Conservation (phyloP, 2,329 filamentous ascomycete genomes). For the Arthrobotrys megalospora region DNA sequence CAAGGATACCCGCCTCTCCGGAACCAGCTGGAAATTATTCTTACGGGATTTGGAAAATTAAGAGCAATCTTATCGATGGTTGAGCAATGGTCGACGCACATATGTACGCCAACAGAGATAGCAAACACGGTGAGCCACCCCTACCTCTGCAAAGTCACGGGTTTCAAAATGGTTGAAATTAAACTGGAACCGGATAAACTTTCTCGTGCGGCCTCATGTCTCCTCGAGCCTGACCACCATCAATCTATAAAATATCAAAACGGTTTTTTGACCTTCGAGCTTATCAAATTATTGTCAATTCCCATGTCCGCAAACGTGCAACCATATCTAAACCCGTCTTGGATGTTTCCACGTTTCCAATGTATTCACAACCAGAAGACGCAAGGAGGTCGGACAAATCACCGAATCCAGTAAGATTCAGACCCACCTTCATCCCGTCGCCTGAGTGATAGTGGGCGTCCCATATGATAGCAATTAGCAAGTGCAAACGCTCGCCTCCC, state of each 20-base stretch:
- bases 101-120: constrained; percentile 8
- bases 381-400: constrained; percentile 30
- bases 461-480: constrained; percentile 30
- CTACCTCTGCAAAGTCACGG: constrained; percentile 46
- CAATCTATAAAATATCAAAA: constrained; percentile 17
- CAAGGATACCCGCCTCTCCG: constrained; percentile 18
- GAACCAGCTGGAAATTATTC: constrained; percentile 38
- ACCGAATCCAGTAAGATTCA: constrained; percentile 22
- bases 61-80: constrained; percentile 30
- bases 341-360: constrained; percentile 41
- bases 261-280: not conserved
- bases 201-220: constrained; percentile 8
- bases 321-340: constrained; percentile 7
- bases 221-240: constrained; percentile 13
- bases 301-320: constrained; percentile 34
- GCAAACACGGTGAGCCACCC: constrained; percentile 18
- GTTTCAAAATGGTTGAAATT: constrained; percentile 36
- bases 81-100: constrained; percentile 38
- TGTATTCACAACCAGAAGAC: constrained; percentile 5
- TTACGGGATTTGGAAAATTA: constrained; percentile 24
- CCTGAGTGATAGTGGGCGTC: constrained; percentile 28
- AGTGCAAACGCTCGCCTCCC: constrained; percentile 43
- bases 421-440: constrained; percentile 49
- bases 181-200: constrained; percentile 44
- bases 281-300: constrained; percentile 4